Evolutionary conservation across 345 rosid species (phyloP).

Genomic region (Brassica carinata): DNA sequence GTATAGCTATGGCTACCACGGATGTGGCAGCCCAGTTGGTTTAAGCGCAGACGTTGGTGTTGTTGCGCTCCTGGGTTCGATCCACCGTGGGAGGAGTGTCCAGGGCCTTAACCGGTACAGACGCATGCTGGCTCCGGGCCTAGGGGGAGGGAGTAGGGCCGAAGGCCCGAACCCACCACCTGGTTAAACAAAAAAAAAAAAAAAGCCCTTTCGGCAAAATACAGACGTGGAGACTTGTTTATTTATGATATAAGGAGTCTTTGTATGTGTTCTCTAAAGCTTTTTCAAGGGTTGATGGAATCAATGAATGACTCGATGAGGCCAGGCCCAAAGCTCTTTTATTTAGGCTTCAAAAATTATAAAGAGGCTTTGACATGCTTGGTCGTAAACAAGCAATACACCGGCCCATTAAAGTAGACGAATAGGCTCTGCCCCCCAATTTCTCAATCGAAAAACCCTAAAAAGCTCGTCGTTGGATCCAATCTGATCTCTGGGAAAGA

Average conservation of each 20-base stretch:
- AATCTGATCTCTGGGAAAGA: not conserved
- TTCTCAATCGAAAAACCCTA: not conserved
- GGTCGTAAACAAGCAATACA: not conserved
- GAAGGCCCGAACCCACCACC: too few species aligned
- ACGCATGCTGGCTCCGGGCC: too few species aligned
- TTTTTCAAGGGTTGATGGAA: not conserved
- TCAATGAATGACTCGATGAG: not conserved
- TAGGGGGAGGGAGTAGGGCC: too few species aligned
- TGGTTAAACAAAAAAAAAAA: too few species aligned
- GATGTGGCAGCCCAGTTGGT: too few species aligned
- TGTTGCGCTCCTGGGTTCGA: too few species aligned
- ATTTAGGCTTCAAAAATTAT: not conserved
- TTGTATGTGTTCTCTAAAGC: not conserved
- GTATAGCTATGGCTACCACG: too few species aligned
- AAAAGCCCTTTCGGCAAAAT: too few species aligned
- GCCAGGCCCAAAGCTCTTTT: not conserved
- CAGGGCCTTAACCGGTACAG: too few species aligned
- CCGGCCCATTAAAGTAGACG: not conserved
- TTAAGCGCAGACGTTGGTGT: too few species aligned
- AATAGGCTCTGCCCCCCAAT: not conserved
- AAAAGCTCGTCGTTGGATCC: not conserved
- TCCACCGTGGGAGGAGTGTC: too few species aligned
- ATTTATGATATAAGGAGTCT: not conserved
- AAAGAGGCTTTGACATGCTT: not conserved
- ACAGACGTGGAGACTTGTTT: too few species aligned